Evolutionary conservation across 805 yeast species (phyloP).

Genomic region (Wickerhamiella galacta): DNA sequence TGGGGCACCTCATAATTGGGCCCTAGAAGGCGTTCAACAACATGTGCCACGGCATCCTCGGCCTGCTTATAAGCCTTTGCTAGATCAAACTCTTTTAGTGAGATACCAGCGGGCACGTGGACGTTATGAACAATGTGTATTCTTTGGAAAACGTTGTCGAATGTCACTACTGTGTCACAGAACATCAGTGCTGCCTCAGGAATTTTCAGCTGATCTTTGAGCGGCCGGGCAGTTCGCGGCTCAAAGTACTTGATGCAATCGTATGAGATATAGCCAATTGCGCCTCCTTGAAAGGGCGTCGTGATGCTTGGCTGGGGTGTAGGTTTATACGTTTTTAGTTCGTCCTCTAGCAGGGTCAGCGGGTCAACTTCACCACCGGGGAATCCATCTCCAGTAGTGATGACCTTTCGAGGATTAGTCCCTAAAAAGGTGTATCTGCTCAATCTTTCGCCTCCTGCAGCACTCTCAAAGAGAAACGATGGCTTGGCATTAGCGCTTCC

Average conservation of each 20-base stretch:
- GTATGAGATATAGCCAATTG: conserved; percentile 87
- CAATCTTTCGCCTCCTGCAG: conserved; percentile 73
- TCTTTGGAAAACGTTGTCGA: conserved; percentile 86
- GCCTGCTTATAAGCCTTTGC: conserved; percentile 42
- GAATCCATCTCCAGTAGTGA: conserved; percentile 61
- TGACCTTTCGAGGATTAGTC: conserved; percentile 60
- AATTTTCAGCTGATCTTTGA: conserved; percentile 63
- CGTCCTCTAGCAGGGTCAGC: conserved; percentile 51
- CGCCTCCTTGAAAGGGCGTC: conserved; percentile 85
- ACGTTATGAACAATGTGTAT: conserved; percentile 81
- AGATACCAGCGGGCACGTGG: conserved; percentile 23
- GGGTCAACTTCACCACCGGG: conserved; percentile 61
- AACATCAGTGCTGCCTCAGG: conserved; percentile 92
- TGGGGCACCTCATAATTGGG: conserved; percentile 45
- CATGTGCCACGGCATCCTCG: conserved; percentile 31
- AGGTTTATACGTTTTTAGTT: conserved; percentile 46
- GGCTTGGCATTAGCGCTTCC: conserved; percentile 32
- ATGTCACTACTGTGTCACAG: conserved; percentile 77
- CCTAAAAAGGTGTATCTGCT: conserved; percentile 90
- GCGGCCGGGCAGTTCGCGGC: conserved; percentile 62
- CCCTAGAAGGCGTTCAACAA: conserved; percentile 28
- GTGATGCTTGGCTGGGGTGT: conserved; percentile 62
- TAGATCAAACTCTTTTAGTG: conserved; percentile 20
- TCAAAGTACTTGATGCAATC: conserved; percentile 96
- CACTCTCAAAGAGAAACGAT: conserved; percentile 77